A percentile compares a stretch with the other conserved stretches of the same genome.
Conservation (phyloP, 495 filamentous ascomycete species). For the Penicillium silybi region DNA sequence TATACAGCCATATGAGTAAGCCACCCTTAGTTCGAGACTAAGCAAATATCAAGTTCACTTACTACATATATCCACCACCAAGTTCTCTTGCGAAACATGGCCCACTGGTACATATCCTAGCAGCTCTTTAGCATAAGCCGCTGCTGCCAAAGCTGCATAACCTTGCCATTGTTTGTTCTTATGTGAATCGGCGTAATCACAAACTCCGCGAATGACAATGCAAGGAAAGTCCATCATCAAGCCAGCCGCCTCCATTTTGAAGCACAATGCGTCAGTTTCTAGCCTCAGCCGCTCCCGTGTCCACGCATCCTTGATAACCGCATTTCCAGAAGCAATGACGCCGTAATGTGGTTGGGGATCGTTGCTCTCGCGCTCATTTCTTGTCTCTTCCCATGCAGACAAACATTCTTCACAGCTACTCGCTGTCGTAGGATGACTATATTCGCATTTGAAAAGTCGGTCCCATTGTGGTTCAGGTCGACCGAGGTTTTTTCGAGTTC, state of each 20-base stretch:
- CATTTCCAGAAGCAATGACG: constrained; percentile 18
- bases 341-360: constrained; percentile 19
- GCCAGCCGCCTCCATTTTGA: constrained; percentile 34
- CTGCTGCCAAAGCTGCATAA: background rate
- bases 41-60: background rate
- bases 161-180: background rate
- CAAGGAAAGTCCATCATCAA: constrained; percentile 16
- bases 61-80: background rate
- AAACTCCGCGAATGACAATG: constrained; percentile 19
- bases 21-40: background rate
- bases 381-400: background rate
- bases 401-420: background rate
- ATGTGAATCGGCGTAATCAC: constrained; percentile 32
- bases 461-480: background rate
- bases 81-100: constrained; percentile 2
- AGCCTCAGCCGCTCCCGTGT: background rate
- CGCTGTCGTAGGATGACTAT: background rate
- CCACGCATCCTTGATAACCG: constrained; percentile 14
- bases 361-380: background rate
- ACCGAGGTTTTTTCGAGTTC: background rate
- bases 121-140: constrained; percentile 28
- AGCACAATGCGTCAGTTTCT: background rate
- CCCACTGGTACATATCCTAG: constrained; percentile 6
- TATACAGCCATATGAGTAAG: constrained; percentile 4
- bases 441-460: constrained; percentile 9